These are phyloP conservation scores for Priceomyces castillae DNA, from an alignment of 805 yeast genomes.

Conservation along the genomic window DNA sequence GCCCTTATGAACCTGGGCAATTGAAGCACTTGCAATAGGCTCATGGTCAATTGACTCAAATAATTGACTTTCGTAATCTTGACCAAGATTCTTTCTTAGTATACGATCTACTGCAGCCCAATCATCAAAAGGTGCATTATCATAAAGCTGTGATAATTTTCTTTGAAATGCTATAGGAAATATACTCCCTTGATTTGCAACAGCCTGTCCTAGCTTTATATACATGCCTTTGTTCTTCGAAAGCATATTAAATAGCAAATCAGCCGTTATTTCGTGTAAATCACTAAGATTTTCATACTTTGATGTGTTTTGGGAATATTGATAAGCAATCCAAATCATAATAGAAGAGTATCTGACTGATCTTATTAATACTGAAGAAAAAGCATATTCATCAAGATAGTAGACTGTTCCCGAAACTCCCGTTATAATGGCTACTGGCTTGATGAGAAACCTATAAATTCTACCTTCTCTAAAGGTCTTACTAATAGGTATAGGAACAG, in stretches of 20 bases:
- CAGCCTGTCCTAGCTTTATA: conserved; percentile 75
- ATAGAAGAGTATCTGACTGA: conserved; percentile 50
- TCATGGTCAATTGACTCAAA: conserved; percentile 48
- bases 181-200: conserved; percentile 70
- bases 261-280: conserved; percentile 60
- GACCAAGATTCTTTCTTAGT: conserved; percentile 41
- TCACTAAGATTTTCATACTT: conserved; percentile 40
- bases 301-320: conserved; percentile 49
- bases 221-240: conserved; percentile 48
- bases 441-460: conserved; percentile 1
- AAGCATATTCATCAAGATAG: conserved; percentile 11
- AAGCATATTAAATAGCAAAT: conserved; percentile 26
- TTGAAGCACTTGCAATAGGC: conserved; percentile 74
- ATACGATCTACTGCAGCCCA: conserved; percentile 47
- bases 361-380: conserved; percentile 52
- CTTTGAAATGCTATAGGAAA: conserved; percentile 65
- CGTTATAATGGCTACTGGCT: conserved; percentile 3
- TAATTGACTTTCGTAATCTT: conserved; percentile 32
- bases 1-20: conserved; percentile 69
- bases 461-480: background rate
- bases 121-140: conserved; percentile 60
- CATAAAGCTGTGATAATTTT: conserved; percentile 58
- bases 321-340: conserved; percentile 51
- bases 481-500: background rate
- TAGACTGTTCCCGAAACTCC: conserved; percentile 12